Percentiles rank a stretch among this genome's conserved stretches.
Evolutionary conservation across 345 rosid genomes (phyloP).

Genomic region (Punica granatum): DNA sequence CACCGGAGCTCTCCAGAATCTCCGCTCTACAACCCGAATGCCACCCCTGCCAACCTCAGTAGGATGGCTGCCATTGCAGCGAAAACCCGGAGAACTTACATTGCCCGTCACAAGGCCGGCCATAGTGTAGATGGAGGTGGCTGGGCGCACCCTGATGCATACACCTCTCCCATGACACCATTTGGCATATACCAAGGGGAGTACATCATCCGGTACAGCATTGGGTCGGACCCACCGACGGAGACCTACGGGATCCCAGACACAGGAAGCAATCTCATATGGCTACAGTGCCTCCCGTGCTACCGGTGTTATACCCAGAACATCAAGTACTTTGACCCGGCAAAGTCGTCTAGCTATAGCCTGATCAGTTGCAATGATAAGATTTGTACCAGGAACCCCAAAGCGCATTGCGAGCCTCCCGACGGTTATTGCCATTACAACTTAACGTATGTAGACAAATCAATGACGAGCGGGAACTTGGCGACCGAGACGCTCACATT

Average conservation of each 20-base stretch:
- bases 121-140: too few species aligned
- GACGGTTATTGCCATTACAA: not conserved
- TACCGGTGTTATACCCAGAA: not conserved
- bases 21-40: conserved; percentile 12
- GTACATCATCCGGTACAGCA: not conserved
- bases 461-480: not conserved
- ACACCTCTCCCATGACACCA: not conserved
- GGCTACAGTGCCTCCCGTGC: conserved; percentile 18
- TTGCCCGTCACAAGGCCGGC: too few species aligned
- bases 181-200: not conserved
- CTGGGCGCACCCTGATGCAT: accelerated
- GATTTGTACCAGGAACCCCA: not conserved
- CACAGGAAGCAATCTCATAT: conserved; percentile 15
- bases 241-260: conserved; percentile 10
- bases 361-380: not conserved
- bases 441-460: not conserved
- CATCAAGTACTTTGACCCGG: not conserved
- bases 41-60: not conserved
- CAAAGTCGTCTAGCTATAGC: not conserved
- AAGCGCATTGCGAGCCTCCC: not conserved
- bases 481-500: conserved; percentile 9
- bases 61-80: not conserved
- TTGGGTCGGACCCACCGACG: not conserved
- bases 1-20: conserved; percentile 20
- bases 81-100: conserved; percentile 2